Conservation (phyloP, 768 basidiomycete genomes). For the Russula olivacea region DNA sequence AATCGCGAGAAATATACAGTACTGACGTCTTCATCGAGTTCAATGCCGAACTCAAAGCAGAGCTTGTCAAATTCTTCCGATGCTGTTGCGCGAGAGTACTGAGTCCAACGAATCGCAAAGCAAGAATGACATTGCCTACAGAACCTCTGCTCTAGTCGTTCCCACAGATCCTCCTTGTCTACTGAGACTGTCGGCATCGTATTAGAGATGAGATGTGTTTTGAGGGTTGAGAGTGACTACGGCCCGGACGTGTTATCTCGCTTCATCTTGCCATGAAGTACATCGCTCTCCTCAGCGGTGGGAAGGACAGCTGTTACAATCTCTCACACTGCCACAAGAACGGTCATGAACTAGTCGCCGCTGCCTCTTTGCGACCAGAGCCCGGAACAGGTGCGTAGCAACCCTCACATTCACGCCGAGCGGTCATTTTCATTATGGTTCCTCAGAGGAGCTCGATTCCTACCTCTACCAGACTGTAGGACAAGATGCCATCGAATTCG, state of each 20-base stretch:
- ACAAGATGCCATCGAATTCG: slow-evolving; percentile 83
- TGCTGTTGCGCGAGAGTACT: slow-evolving; percentile 43
- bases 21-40: slow-evolving; percentile 94
- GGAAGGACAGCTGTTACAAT: slow-evolving; percentile 97
- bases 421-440: slow-evolving; percentile 21
- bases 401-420: slow-evolving; percentile 14
- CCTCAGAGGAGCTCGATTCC: slow-evolving; percentile 94
- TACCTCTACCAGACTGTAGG: slow-evolving; percentile 99
- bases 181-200: slow-evolving; percentile 92
- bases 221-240: neutral
- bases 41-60: slow-evolving; percentile 95
- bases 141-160: slow-evolving; percentile 75
- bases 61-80: slow-evolving; percentile 92
- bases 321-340: slow-evolving; percentile 82
- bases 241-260: slow-evolving; percentile 6
- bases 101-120: slow-evolving; percentile 21
- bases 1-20: neutral
- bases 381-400: slow-evolving; percentile 69
- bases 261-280: slow-evolving; percentile 61
- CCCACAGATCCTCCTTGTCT: slow-evolving; percentile 92
- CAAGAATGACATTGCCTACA: slow-evolving; percentile 41
- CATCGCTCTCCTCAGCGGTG: slow-evolving; percentile 90
- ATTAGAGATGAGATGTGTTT: neutral
- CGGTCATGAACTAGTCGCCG: slow-evolving; percentile 81
- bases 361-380: slow-evolving; percentile 82